These are phyloP conservation scores for Seiridium cupressi DNA, from an alignment of 2,329 filamentous ascomycete genomes.

Conservation along the genomic window DNA sequence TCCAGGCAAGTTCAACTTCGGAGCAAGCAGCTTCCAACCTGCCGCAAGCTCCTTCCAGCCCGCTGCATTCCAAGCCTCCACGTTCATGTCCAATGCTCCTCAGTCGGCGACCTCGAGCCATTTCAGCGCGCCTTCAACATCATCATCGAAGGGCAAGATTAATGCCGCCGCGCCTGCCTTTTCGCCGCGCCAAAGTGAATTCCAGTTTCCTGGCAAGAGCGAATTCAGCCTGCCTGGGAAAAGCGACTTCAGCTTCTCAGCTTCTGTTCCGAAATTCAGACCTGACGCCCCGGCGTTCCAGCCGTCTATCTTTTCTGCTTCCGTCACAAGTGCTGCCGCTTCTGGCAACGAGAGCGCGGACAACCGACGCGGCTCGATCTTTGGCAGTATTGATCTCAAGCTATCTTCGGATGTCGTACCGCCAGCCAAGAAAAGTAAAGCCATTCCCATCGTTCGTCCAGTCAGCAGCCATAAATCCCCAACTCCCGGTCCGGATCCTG, in stretches of 20 bases:
- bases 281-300: conserved; percentile 77
- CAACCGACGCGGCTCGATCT: conserved; percentile 55
- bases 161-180: conserved; percentile 71
- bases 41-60: conserved; percentile 42
- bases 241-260: conserved; percentile 67
- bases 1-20: conserved; percentile 50
- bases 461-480: conserved; percentile 42
- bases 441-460: conserved; percentile 75
- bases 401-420: conserved; percentile 61
- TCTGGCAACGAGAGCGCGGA: conserved; percentile 43
- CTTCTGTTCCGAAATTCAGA: conserved; percentile 66
- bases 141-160: conserved; percentile 47
- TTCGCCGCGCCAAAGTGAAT: conserved; percentile 59
- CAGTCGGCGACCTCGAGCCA: conserved; percentile 28
- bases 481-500: background rate
- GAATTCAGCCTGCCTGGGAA: conserved; percentile 62
- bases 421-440: conserved; percentile 72
- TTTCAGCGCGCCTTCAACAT: conserved; percentile 38
- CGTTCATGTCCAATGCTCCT: conserved; percentile 1
- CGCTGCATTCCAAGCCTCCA: conserved; percentile 40
- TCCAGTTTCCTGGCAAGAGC: conserved; percentile 59
- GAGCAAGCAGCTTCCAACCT: conserved; percentile 28
- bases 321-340: conserved; percentile 42
- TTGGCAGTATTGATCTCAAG: conserved; percentile 66
- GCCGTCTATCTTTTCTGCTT: conserved; percentile 50